phyloP scores from a whole-genome alignment of 2,329 filamentous ascomycete species.

The Fulvia fulva region DNA sequence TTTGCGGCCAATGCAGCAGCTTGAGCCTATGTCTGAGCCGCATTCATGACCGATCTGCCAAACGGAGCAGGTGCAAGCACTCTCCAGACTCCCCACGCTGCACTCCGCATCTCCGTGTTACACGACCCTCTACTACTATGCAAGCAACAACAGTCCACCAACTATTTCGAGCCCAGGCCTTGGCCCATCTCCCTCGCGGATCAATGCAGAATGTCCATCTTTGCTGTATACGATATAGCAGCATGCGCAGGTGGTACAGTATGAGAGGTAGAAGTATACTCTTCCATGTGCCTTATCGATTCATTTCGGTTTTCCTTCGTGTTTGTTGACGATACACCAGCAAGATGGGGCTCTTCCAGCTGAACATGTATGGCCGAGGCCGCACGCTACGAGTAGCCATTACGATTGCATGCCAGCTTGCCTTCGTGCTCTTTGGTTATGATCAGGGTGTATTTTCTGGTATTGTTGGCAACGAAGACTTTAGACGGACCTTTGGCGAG shows the following conservation, averaged over 20 bases:
- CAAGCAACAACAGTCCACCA: background rate
- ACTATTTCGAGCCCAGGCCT: background rate
- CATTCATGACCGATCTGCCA: background rate
- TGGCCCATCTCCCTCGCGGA: background rate
- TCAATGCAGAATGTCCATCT: background rate
- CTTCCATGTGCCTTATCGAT: background rate
- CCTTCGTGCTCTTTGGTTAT: conserved; percentile 33
- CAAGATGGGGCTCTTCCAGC: conserved; percentile 15
- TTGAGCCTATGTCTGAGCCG: background rate
- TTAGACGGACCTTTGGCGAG: conserved; percentile 38
- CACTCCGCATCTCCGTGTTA: background rate
- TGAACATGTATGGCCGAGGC: conserved; percentile 31
- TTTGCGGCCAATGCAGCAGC: background rate
- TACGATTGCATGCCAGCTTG: conserved; percentile 30
- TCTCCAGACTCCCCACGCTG: background rate
- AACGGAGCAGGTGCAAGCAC: background rate
- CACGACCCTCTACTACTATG: background rate
- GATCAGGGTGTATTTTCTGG: conserved; percentile 34
- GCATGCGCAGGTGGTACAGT: background rate
- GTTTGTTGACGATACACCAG: background rate
- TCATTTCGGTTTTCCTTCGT: background rate
- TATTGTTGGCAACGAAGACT: conserved; percentile 41
- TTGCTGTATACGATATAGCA: background rate
- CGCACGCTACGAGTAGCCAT: conserved; percentile 29
- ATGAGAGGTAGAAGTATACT: background rate